Base-by-base conservation (phyloP, 805 yeast genomes). In the Saccharomyces paradoxus region DNA sequence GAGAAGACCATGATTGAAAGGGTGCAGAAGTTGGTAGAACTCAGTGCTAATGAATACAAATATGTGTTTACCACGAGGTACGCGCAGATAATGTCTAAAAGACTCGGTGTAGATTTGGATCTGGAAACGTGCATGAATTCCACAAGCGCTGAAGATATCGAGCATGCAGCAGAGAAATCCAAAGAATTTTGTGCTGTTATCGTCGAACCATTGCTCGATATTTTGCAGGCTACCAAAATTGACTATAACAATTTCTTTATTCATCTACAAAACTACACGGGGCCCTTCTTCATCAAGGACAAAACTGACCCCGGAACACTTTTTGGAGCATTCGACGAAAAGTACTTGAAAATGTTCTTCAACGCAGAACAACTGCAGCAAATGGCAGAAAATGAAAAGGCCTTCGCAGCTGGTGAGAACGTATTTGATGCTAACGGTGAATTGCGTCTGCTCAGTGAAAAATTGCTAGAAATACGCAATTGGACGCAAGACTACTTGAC, bases 211-310 rank as follows among this genome's bases (percentile, higher is more conserved):
- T 64, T 89, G 65, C 73, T 91, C 55, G 81, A 79, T 21, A 76
- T 85, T 64, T 67, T 92, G 49, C 71, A 78, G 57, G 76, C 74
- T 21, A 78, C 89, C 0, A 81, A 81, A 62, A 74, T 89, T 49
- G 97, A 90, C 65, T 94, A 82, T 71, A 90, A 90, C 67, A 77
- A 78, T 58, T 90, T 91, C 64, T 92, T 92, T 70, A 72, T 86
- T 13, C 71, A 68, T 12, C 71, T 92, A 47, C 91, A 86, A 61
- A 65, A 74, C 1, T 64, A 77, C 13, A 63, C 74, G 2, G 69
- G 81, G 7, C 68, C 75, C 52, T 72, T 71, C 41, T 63, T 66
- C 31, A 50, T 59, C 14, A 37, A 37, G 13, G 44, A n/a, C 13
- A 17, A 17, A 21, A 17, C 1, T 10, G 44, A 37, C 12, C 1